phyloP scores from a whole-genome alignment of 441 rosid genomes.

The Brassica hybrid region DNA sequence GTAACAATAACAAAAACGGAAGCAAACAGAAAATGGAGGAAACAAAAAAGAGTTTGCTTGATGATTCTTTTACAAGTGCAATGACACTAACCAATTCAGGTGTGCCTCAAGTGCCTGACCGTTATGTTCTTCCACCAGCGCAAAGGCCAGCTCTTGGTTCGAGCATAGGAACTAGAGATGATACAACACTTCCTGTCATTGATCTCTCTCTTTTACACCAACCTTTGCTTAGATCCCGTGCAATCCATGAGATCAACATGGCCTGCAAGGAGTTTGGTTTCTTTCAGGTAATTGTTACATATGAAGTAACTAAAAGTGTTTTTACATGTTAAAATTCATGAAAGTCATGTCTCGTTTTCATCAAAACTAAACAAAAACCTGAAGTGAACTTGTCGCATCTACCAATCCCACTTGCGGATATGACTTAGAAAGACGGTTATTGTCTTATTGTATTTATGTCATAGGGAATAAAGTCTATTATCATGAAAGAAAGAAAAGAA shows the following conservation, averaged over 20 bases:
- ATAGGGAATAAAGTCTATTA: conserved; percentile 20
- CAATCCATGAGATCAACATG: conserved; percentile 21
- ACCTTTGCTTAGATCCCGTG: conserved; percentile 31
- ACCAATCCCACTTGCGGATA: conserved; percentile 28
- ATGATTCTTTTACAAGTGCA: conserved; percentile 41
- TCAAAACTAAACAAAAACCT: conserved; percentile 30
- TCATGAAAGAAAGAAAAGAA: conserved; percentile 14
- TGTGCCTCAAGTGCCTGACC: conserved; percentile 38
- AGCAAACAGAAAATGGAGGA: conserved; percentile 33
- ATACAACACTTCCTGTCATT: conserved; percentile 39
- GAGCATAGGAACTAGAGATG: conserved; percentile 16
- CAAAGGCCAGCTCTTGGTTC: conserved; percentile 38
- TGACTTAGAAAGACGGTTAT: conserved; percentile 35
- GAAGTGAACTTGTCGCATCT: conserved; percentile 4
- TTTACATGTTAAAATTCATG: conserved; percentile 26
- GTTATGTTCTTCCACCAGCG: conserved; percentile 39
- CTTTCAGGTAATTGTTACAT: conserved; percentile 41
- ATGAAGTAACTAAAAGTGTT: background rate
- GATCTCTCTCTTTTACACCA: conserved; percentile 41
- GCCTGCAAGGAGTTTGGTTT: conserved; percentile 46
- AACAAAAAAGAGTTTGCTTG: conserved; percentile 33
- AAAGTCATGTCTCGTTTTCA: conserved; percentile 40
- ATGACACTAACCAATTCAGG: conserved; percentile 42
- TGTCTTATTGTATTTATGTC: conserved; percentile 41
- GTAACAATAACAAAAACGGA: conserved; percentile 4